Base-by-base conservation (phyloP, 1,139 yeast genomes). In the Geotrichum klebahnii region DNA sequence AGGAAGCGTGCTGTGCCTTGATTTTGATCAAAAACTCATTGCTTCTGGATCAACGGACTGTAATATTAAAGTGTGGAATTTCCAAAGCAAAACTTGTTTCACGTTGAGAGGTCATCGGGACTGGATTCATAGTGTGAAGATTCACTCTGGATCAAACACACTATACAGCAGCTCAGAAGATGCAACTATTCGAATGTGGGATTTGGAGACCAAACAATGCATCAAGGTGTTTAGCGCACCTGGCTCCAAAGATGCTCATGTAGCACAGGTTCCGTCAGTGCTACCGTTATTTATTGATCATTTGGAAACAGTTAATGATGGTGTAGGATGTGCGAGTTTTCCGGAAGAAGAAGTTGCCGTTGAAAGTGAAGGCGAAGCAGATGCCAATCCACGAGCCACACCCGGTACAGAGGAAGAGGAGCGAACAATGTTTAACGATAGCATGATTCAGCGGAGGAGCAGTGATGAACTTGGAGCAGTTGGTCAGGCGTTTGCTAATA, bases 21-120 rank as follows among this genome's bases (percentile, higher is more conserved):
- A 84, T 64, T 84, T 82, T 63, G 80, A 77, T 57, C 81, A 84
- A 58, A 87, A 87, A 61, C 75, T 88, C 29, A 88, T 92, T 63
- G 97, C 90, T 1, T 82, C 94, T 5, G 98, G 97, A 0, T 83
- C 95, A 16, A 96, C 96, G 0, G 98, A 92, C 69, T 77, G 79
- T 57, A 89, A 95, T 0, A 85, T 92, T 50, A 87, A 89, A 64
- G 92, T 92, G 10, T 92, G 98, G 98, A 95, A 92, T 66, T 96
- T 92, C 50, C 95, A 86, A 64, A 81, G 89, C 16, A 76, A 96
- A 67, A 86, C 95, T 2, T 92, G 97, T 64, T 88, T 85, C 66
- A 88, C 97, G 0, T 73, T 92, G 54, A 75, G 97, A 35, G 98
- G 98, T 2, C 98, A 92, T 65, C 78, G 84, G 0, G 97, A 87